Evolutionary conservation across 768 basidiomycete species (phyloP), one percentile per base, ranked within the genome.

Genomic region (Hebeloma cylindrosporum): DNA sequence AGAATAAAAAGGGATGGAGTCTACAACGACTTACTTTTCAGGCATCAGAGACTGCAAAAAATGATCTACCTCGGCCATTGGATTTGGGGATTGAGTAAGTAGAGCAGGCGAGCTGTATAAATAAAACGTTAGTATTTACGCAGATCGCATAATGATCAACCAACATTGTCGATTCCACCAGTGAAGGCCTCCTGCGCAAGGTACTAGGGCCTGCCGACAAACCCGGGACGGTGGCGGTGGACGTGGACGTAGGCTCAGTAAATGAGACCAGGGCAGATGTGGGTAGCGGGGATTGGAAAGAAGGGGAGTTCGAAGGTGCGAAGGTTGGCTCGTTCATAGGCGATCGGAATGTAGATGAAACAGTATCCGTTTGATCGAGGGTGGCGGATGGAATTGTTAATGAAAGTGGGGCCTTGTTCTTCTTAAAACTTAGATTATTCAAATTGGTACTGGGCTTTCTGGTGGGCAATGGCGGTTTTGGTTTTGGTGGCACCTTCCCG

Each of bases 21-120:
- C 7, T 14, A 43, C 29, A 11, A 17, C 9, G 0, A 62, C 68
- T 32, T 49, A 78, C 76, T 60, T 60, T 7, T 59, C 6, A 30
- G 74, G 72, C 70, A 76, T 74, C 6, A 73, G 52, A 2, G 43
- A 43, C 7, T 59, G 56, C 27, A 78, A 55, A 43, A 77, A 73
- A 1, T 59, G 48, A 8, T 72, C 65, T 16, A 63, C 66, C 33
- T 59, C 61, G 14, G 35, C 13, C 43, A 42, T 28, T 11, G 18
- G 20, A 1, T 45, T 28, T 13, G 28, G 23, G 21, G 22, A 8
- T 5, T 39, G 40, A 20, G 34, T 39, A 23, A 47, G 11, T 20
- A 40, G 18, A 25, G 42, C 39, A 11, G 52, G 52, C 1, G 48
- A 48, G 22, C 52, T 56, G 43, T n/a, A 27, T 17, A n/a, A 16